These are phyloP conservation scores for Trichoderma orchidacearum DNA, from an alignment of 495 filamentous ascomycete species.

Conservation along the genomic window DNA sequence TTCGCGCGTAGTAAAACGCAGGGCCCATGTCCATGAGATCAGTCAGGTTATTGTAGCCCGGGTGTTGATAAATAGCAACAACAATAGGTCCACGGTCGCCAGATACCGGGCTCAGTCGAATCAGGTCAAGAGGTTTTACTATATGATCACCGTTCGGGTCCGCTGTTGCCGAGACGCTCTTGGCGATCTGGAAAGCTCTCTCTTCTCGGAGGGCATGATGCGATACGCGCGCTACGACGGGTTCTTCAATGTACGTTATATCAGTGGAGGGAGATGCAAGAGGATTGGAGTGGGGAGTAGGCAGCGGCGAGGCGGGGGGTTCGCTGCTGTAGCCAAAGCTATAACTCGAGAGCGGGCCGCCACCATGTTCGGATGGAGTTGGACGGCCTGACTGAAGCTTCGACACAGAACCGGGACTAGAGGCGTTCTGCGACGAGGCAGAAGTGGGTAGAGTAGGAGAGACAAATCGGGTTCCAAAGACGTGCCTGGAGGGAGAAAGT, in stretches of 20 bases:
- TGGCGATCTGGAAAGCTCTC: conserved; percentile 68
- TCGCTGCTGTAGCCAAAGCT: conserved; percentile 16
- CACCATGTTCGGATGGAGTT: conserved; percentile 19
- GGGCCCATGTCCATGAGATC: conserved; percentile 64
- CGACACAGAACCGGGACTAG: conserved; percentile 16
- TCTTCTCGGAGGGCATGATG: conserved; percentile 69
- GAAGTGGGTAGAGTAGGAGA: conserved; percentile 22
- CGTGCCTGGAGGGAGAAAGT: conserved; percentile 19
- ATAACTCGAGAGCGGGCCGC: neutral
- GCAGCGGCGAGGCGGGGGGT: conserved; percentile 18
- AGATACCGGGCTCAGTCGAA: conserved; percentile 47
- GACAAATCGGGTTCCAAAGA: conserved; percentile 32
- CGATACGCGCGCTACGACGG: conserved; percentile 64
- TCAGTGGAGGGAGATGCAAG: conserved; percentile 12
- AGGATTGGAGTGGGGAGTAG: conserved; percentile 7
- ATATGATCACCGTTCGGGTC: conserved; percentile 66
- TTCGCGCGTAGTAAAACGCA: conserved; percentile 47
- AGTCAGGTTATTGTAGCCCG: conserved; percentile 57
- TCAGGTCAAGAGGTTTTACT: conserved; percentile 57
- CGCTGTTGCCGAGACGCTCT: conserved; percentile 50
- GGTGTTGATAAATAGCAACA: conserved; percentile 66
- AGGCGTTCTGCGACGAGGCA: conserved; percentile 9
- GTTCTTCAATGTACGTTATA: conserved; percentile 25
- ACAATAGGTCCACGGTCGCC: conserved; percentile 51
- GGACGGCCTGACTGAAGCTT: conserved; percentile 17